Evolutionary conservation across 208 protist genomes (phyloP).

Genomic region (Crithidia expoeki): DNA sequence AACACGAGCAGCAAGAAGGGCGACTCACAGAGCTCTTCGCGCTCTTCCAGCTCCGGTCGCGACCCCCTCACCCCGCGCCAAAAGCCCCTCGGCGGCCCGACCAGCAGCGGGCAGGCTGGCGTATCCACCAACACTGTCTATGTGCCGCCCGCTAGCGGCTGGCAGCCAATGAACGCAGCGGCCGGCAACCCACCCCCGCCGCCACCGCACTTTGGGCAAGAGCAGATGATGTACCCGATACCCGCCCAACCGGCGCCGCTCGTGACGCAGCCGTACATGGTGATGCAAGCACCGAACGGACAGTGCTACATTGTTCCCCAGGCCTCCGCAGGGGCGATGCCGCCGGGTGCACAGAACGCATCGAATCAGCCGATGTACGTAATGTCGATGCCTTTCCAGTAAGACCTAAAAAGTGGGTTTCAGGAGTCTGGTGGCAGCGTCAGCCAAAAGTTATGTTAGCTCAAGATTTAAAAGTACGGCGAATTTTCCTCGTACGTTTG

Average conservation of each 20-base stretch:
- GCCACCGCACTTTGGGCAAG: slow-evolving; percentile 17
- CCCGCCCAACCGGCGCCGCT: slow-evolving; percentile 18
- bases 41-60: slow-evolving; percentile 27
- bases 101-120: not conserved
- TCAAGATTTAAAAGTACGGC: too few species aligned
- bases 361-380: slow-evolving; percentile 37
- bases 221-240: slow-evolving; percentile 26
- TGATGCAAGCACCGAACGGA: slow-evolving; percentile 40
- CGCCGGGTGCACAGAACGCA: not conserved
- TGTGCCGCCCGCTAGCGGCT: slow-evolving; percentile 26
- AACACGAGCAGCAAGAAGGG: slow-evolving; percentile 12
- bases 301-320: slow-evolving; percentile 46
- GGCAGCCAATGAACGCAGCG: slow-evolving; percentile 14
- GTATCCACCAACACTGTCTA: slow-evolving; percentile 21
- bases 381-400: slow-evolving; percentile 42
- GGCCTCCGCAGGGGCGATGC: not conserved
- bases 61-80: slow-evolving; percentile 20
- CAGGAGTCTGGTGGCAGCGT: too few species aligned
- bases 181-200: slow-evolving; percentile 1
- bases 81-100: slow-evolving; percentile 8
- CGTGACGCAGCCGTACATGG: slow-evolving; percentile 33
- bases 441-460: too few species aligned
- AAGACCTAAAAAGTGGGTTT: too few species aligned
- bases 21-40: slow-evolving; percentile 24
- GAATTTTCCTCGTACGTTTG: too few species aligned